Evolutionary conservation across 768 basidiomycete genomes (phyloP), one percentile per base, ranked within the genome.

Genomic region (Psilocybe sp.): DNA sequence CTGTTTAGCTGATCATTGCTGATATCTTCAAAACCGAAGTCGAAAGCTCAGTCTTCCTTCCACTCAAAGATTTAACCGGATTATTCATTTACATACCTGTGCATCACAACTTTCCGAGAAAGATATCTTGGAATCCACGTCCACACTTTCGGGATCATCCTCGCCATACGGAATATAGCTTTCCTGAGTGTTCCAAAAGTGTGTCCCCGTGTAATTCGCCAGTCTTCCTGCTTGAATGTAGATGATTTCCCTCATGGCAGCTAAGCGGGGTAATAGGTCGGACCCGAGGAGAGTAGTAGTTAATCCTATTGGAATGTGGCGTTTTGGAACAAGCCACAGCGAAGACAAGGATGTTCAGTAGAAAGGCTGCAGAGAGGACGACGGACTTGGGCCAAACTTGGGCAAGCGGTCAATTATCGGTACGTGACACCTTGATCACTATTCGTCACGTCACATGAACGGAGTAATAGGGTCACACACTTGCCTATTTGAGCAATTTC

Each of bases 151-250:
- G 35, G 64, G 66, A 28, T 28, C 23, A 28, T 28, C 23, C 41
- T 75, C 75, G 16, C 71, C 69, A 52, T 78, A 77, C 0, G 73
- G 70, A 55, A 85, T 77, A 63, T 90, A 90, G 54, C 66, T 75
- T 63, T 89, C 84, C 64, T 90, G 88, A 1, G 85, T 78, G 59
- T 90, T 90, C 87, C 87, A 92, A 57, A 88, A 90, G 59, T 91
- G 89, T 0, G 87, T 80, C 40, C 87, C 87, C 15, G 77, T 66
- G 60, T 82, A 82, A 60, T 91, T 90, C 15, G 88, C 75, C 39
- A 79, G 59, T 32, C 72, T 63, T 48, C 88, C 88, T 0, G 86
- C 86, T 65, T 91, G 89, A 44, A 92, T 71, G 63, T 92, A 84
- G 50, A 92, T 65, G 53, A 90, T 88, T 61, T 92, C 89, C 60